A percentile compares a stretch with the other conserved stretches of the same genome.
Conservation (phyloP, 139 green algal genomes). For the Coccomyxa sp. region DNA sequence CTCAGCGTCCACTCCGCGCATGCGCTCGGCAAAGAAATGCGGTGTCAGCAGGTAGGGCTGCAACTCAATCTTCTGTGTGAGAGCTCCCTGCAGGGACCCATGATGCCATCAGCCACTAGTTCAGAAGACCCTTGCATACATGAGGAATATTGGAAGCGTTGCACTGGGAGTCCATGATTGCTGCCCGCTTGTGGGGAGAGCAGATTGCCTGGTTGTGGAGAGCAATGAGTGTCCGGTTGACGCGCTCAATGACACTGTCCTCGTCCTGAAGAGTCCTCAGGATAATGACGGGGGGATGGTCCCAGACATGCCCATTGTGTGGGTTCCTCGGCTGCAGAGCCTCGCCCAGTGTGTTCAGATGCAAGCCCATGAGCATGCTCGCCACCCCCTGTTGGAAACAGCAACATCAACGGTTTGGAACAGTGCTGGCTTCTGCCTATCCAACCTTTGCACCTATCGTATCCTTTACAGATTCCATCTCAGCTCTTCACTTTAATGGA, state of each 20-base stretch:
- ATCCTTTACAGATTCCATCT: too few species aligned
- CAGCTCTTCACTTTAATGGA: too few species aligned
- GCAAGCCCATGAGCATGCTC: not conserved
- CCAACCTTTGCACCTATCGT: too few species aligned
- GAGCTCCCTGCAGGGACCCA: not conserved
- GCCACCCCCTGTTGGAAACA: not conserved
- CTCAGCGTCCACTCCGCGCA: not conserved
- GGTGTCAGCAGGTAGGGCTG: not conserved
- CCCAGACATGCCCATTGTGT: not conserved
- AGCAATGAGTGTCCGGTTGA: not conserved
- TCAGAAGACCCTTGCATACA: too few species aligned
- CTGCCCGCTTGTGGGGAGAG: too few species aligned
- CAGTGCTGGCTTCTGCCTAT: too few species aligned
- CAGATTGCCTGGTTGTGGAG: not conserved
- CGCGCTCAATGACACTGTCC: not conserved
- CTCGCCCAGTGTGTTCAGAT: not conserved
- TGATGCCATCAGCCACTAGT: too few species aligned
- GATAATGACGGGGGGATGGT: not conserved
- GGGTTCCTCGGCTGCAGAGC: slow-evolving; percentile 8
- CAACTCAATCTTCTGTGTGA: not conserved
- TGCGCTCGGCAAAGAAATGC: not conserved
- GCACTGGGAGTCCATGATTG: too few species aligned
- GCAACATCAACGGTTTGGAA: too few species aligned
- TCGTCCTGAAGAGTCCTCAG: not conserved
- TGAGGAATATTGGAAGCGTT: too few species aligned